Conservation (phyloP, 1,284 basidiomycete genomes). For the Papiliotrema nemorosa region DNA sequence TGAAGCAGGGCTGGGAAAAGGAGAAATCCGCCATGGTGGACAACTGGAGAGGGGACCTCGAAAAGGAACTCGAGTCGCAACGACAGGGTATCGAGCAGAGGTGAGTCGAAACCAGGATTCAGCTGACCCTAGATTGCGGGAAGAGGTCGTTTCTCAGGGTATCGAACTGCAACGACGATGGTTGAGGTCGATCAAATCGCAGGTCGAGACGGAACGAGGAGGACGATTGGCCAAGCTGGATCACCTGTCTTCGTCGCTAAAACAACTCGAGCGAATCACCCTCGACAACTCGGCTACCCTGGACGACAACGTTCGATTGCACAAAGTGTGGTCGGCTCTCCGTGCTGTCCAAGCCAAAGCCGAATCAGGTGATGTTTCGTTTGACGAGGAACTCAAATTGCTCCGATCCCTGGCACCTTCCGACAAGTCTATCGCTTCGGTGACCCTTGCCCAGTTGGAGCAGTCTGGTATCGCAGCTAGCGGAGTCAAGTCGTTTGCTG, state of each 20-base stretch:
- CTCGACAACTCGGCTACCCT: constrained; percentile 85
- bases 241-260: constrained; percentile 83
- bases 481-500: constrained; percentile 85
- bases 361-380: constrained; percentile 61
- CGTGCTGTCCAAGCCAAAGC: constrained; percentile 53
- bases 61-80: constrained; percentile 81
- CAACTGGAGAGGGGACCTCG: constrained; percentile 80
- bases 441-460: constrained; percentile 71
- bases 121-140: constrained; percentile 65
- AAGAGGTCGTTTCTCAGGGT: constrained; percentile 93
- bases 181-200: constrained; percentile 93
- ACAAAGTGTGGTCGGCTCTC: constrained; percentile 55
- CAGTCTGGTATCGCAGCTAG: constrained; percentile 69
- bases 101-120: constrained; percentile 51
- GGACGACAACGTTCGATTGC: constrained; percentile 83
- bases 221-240: constrained; percentile 93
- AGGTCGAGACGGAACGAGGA: constrained; percentile 94
- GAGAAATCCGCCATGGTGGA: constrained; percentile 72
- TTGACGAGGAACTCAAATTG: constrained; percentile 83
- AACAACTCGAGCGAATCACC: constrained; percentile 84
- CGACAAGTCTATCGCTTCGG: constrained; percentile 55
- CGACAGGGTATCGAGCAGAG: constrained; percentile 91
- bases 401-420: constrained; percentile 60
- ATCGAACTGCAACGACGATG: constrained; percentile 95
- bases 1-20: constrained; percentile 75